These are phyloP conservation scores for Giardia muris DNA, from an alignment of 208 protist genomes.

Conservation along the genomic window DNA sequence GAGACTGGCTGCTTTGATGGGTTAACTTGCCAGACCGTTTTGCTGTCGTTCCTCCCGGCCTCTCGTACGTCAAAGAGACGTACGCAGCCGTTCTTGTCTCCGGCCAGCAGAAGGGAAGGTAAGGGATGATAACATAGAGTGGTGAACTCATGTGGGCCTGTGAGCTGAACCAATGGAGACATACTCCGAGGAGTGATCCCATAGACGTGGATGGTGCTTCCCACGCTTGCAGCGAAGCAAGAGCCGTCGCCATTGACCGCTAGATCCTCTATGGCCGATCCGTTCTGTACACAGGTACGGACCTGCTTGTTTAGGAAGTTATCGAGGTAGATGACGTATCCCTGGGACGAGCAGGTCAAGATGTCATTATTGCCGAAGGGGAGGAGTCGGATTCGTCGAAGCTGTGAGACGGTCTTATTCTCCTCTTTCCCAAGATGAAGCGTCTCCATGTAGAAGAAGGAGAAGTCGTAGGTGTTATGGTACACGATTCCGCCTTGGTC, in stretches of 20 bases:
- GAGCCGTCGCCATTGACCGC: not conserved
- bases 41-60: not conserved
- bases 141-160: not conserved
- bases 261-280: not conserved
- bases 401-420: not conserved
- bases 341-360: not conserved
- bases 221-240: not conserved
- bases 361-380: not conserved
- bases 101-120: not conserved
- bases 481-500: not conserved
- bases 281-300: not conserved
- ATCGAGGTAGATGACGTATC: not conserved
- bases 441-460: not conserved
- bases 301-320: not conserved
- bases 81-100: not conserved
- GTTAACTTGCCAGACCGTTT: not conserved
- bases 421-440: not conserved
- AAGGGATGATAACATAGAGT: not conserved
- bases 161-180: not conserved
- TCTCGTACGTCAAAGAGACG: not conserved
- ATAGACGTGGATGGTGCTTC: not conserved
- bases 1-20: not conserved
- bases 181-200: not conserved
- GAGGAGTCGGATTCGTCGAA: not conserved
- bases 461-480: slow-evolving; percentile 22